Conservation (phyloP, 805 yeast genomes). For the Candida broadrunensis region DNA sequence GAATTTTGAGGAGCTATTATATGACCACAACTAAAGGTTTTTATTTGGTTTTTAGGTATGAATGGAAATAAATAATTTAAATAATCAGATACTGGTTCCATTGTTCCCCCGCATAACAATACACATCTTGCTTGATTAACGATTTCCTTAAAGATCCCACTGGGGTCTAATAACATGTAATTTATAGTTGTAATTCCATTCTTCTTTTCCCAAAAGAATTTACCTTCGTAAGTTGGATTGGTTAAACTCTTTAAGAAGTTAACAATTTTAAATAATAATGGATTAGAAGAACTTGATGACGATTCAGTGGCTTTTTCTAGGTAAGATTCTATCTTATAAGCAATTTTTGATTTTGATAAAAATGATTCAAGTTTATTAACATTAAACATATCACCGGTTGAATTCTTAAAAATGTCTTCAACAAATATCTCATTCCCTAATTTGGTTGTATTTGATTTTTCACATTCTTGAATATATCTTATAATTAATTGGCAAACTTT, state of each 20-base stretch:
- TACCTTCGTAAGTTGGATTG: conserved; percentile 79
- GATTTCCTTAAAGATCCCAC: conserved; percentile 62
- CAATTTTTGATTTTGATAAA: conserved; percentile 66
- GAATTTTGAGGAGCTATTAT: conserved; percentile 72
- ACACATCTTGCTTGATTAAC: conserved; percentile 67
- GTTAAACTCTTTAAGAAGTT: conserved; percentile 62
- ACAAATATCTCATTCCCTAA: conserved; percentile 56
- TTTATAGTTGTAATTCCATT: conserved; percentile 40
- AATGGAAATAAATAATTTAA: conserved; percentile 64
- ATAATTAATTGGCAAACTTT: conserved; percentile 54
- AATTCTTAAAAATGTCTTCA: conserved; percentile 51
- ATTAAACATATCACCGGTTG: conserved; percentile 70
- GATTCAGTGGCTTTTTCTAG: conserved; percentile 29
- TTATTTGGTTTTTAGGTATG: conserved; percentile 33
- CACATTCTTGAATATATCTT: conserved; percentile 38
- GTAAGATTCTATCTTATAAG: conserved; percentile 78
- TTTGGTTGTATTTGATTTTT: conserved; percentile 22
- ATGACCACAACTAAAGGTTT: conserved; percentile 74
- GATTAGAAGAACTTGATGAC: conserved; percentile 30
- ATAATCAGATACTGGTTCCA: conserved; percentile 85
- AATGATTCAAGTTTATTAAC: conserved; percentile 64
- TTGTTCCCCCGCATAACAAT: conserved; percentile 89
- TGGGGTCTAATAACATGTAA: conserved; percentile 79
- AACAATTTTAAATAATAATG: conserved; percentile 63
- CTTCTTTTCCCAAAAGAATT: conserved; percentile 58